These are phyloP conservation scores for Phytopythium mirpurense DNA, from an alignment of 352 stramenopile genomes.

Conservation along the genomic window DNA sequence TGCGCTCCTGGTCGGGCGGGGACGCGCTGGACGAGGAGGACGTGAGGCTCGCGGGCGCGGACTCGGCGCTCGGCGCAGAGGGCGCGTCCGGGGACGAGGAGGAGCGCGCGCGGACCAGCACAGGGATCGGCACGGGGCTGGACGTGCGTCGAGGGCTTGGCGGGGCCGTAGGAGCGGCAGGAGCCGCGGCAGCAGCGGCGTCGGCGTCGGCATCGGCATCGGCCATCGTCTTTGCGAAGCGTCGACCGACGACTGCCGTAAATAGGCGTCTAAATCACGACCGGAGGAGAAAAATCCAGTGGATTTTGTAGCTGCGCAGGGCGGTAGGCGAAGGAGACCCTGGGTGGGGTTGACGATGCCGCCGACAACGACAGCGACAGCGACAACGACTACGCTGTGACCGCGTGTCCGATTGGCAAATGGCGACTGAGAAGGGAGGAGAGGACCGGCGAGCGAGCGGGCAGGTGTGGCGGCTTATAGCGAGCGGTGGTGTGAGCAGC, in stretches of 20 bases:
- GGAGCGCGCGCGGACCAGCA: background rate
- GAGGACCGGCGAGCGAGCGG: background rate
- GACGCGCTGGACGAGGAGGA: background rate
- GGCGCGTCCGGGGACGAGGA: background rate
- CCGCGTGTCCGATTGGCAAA: background rate
- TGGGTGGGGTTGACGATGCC: no score
- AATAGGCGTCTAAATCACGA: background rate
- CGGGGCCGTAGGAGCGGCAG: background rate
- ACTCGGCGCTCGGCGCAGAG: background rate
- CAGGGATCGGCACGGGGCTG: background rate
- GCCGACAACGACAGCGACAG: no score
- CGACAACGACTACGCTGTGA: background rate
- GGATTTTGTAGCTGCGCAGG: no score
- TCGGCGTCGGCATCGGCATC: background rate
- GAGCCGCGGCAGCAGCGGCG: background rate
- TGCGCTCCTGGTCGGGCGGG: background rate
- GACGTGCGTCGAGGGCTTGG: background rate
- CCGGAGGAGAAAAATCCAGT: no score
- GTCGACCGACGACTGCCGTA: no score
- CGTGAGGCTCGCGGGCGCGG: constrained; percentile 3
- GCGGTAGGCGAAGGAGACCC: no score
- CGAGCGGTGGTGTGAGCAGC: background rate
- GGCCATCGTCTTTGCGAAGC: no score
- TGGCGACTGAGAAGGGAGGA: background rate
- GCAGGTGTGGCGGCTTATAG: background rate